Base-by-base conservation (phyloP, 768 basidiomycete species). In the Serpula lacrymans region DNA sequence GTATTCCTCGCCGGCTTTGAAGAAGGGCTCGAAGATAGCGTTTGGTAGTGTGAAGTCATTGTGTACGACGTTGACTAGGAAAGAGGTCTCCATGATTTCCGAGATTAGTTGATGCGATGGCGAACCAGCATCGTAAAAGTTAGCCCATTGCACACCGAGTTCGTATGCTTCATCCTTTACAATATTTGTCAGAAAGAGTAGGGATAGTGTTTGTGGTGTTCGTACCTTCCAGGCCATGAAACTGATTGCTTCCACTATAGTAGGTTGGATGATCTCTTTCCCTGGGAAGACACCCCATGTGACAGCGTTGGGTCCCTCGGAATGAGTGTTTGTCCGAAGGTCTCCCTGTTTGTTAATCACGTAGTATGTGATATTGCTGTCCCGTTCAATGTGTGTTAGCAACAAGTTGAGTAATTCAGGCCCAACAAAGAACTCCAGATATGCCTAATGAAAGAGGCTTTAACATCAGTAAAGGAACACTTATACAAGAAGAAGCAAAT, bases 271-370 rank as follows among this genome's bases (percentile, higher is more conserved):
- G 51, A 96, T 88, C 70, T 96, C 94, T 63, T 97, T 97, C 41
- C 90, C 89, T 4, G 94, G 91, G 75, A 95, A 97, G 7, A 96
- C 90, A 48, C 94, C 94, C 94, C 94, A 97, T 1, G 94, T 97
- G 13, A 97, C 92, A n/a, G 94, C 94, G 53, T 96, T 97, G 20
- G 96, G 94, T 2, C 94, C 92, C 37, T 96, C 93, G 2, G 85
- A 88, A 52, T 91, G 88, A 12, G 82, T 93, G 71, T 98, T 99
- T 35, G 96, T 97, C 41, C 84, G 80, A 36, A 99, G 70, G 60
- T 98, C 94, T 28, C 96, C 96, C 29, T 83, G 80, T 62, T 86
- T 90, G 76, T 97, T 97, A 63, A 97, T 95, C 34, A 93, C 90
- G 54, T 97, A 95, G 72, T 98, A 99, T 2, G 93, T 97, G 56